These are phyloP conservation scores for Malassezia cuniculi DNA, from an alignment of 1,284 basidiomycete genomes.

Conservation along the genomic window DNA sequence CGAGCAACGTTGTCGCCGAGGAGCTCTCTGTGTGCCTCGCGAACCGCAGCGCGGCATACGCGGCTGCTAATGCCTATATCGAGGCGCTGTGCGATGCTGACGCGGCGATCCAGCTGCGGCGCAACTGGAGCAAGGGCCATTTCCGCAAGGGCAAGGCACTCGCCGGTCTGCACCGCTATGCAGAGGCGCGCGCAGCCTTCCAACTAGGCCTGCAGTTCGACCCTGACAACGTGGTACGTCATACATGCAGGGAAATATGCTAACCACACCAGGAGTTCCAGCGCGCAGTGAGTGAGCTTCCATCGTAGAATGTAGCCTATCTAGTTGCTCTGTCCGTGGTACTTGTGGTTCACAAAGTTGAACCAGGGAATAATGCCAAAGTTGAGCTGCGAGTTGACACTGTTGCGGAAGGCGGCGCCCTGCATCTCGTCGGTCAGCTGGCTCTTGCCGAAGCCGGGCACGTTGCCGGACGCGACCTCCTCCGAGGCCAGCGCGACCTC, in stretches of 20 bases:
- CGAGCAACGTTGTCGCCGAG: conserved; percentile 65
- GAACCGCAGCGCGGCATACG: conserved; percentile 77
- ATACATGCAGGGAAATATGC: too few relatives aligned
- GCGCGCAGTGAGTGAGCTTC: conserved; percentile 8
- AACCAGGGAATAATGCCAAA: conserved; percentile 44
- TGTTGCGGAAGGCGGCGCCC: conserved; percentile 75
- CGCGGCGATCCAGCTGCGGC: conserved; percentile 67
- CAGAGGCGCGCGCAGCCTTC: conserved; percentile 71
- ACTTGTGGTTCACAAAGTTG: conserved; percentile 42
- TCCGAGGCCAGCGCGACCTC: conserved; percentile 25
- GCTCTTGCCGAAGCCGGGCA: conserved; percentile 49
- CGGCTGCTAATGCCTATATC: conserved; percentile 62
- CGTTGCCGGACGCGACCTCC: conserved; percentile 20
- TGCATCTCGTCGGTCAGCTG: conserved; percentile 76
- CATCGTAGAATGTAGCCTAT: not conserved
- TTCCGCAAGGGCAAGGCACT: conserved; percentile 82
- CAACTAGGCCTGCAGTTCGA: conserved; percentile 77
- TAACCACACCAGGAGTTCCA: conserved; percentile 17
- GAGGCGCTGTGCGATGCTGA: conserved; percentile 82
- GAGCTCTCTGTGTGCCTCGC: conserved; percentile 77
- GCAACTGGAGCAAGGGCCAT: conserved; percentile 87
- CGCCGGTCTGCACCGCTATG: conserved; percentile 57
- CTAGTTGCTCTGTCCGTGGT: conserved; percentile 19
- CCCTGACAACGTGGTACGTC: conserved; percentile 55
- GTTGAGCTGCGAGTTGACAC: conserved; percentile 63